phyloP scores from a whole-genome alignment of 441 rosid species.

The Heliophila coronopifolia region DNA sequence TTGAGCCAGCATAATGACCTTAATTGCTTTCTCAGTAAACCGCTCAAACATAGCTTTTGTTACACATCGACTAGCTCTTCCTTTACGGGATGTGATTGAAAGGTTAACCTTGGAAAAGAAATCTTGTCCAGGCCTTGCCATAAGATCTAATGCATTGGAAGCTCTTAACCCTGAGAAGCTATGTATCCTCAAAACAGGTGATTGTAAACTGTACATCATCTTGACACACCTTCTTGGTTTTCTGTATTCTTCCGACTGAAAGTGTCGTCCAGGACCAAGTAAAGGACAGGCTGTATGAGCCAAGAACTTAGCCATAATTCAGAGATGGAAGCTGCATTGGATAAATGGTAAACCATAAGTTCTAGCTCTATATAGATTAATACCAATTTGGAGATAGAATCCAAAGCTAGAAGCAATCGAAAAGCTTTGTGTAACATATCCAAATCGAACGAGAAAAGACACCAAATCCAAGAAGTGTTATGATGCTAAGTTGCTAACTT shows the following conservation, averaged over 20 bases:
- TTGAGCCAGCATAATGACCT: constrained; percentile 97
- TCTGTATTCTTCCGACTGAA: constrained; percentile 37
- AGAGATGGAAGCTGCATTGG: constrained; percentile 36
- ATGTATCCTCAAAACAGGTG: constrained; percentile 41
- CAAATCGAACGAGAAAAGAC: not conserved
- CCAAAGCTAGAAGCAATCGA: not conserved
- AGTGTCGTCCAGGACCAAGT: constrained; percentile 36
- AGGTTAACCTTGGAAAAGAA: constrained; percentile 42
- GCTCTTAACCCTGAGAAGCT: constrained; percentile 60
- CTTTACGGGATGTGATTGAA: constrained; percentile 36
- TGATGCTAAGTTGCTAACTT: not conserved
- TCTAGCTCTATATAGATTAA: too few relatives aligned
- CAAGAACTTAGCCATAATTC: constrained; percentile 59
- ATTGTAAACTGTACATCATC: constrained; percentile 43
- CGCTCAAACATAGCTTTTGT: constrained; percentile 90
- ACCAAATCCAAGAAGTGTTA: not conserved
- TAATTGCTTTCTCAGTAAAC: constrained; percentile 89
- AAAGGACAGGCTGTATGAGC: constrained; percentile 46
- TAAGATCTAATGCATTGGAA: constrained; percentile 43
- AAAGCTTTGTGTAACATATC: not conserved
- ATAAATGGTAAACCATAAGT: constrained; percentile 7
- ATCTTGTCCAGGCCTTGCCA: constrained; percentile 35
- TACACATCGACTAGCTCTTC: constrained; percentile 42
- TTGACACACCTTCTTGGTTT: constrained; percentile 36
- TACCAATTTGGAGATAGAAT: too few relatives aligned